phyloP scores from a whole-genome alignment of 352 stramenopile genomes.

The Phytophthora palmivora region DNA sequence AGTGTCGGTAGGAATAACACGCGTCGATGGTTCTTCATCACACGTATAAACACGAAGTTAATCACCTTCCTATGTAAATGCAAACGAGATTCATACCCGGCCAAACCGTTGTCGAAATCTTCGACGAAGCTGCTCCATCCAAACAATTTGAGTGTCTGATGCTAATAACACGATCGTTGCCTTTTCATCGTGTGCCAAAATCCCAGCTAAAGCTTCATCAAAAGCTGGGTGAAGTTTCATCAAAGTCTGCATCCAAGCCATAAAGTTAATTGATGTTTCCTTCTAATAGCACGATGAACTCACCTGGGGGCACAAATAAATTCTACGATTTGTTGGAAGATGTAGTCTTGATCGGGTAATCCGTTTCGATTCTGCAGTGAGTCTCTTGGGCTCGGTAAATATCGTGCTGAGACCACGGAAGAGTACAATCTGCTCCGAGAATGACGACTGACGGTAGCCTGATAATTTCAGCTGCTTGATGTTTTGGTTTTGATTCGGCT shows the following conservation, averaged over 20 bases:
- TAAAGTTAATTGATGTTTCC: background rate
- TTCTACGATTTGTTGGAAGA: conserved; percentile 45
- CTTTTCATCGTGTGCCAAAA: conserved; percentile 45
- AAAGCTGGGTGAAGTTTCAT: conserved; percentile 75
- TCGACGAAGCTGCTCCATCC: conserved; percentile 57
- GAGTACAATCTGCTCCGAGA: conserved; percentile 75
- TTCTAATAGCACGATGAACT: background rate
- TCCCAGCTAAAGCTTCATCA: conserved; percentile 48
- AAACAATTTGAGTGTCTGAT: conserved; percentile 54
- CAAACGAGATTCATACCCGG: conserved; percentile 24
- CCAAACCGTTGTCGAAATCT: conserved; percentile 49
- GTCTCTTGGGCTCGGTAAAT: conserved; percentile 43
- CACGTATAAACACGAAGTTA: background rate
- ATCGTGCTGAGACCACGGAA: conserved; percentile 73
- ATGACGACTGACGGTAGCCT: conserved; percentile 44
- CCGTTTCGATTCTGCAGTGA: conserved; percentile 13
- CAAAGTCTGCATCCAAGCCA: conserved; percentile 46
- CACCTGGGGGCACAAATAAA: conserved; percentile 70
- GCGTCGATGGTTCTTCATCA: conserved; percentile 33
- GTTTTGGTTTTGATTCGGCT: background rate
- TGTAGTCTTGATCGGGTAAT: conserved; percentile 48
- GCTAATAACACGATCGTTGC: conserved; percentile 55
- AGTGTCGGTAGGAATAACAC: conserved; percentile 73
- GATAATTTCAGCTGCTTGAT: conserved; percentile 11
- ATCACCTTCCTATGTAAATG: background rate